phyloP scores from a whole-genome alignment of 1,284 basidiomycete genomes.

The Sanghuangporus sanghuang region DNA sequence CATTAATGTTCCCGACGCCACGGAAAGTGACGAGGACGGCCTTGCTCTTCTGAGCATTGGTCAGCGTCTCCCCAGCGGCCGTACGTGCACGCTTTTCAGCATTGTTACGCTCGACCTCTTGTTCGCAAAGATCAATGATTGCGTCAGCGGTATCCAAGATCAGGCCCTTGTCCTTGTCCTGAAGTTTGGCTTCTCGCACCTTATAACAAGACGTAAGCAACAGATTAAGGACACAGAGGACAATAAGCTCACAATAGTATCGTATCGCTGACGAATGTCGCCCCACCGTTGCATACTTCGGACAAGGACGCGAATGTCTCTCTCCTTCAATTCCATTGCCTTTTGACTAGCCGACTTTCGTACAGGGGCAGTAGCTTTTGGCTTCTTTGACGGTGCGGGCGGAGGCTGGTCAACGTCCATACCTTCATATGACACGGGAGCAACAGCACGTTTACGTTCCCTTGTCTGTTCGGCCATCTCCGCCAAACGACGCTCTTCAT shows the following conservation, averaged over 20 bases:
- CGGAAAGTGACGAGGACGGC: constrained; percentile 91
- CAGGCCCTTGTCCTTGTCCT: constrained; percentile 92
- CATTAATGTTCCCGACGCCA: constrained; percentile 92
- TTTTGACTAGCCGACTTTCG: constrained; percentile 87
- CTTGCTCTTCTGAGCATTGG: constrained; percentile 88
- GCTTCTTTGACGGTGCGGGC: constrained; percentile 64
- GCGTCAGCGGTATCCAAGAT: constrained; percentile 91
- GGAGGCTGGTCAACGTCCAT: constrained; percentile 81
- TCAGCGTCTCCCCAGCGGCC: constrained; percentile 80
- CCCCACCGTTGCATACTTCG: constrained; percentile 97
- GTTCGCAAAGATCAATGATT: constrained; percentile 81
- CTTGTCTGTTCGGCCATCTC: constrained; percentile 59
- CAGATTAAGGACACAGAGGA: constrained; percentile 10
- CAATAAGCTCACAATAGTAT: constrained; percentile 67
- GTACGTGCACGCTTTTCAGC: constrained; percentile 71
- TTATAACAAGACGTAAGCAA: constrained; percentile 27
- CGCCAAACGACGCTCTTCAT: constrained; percentile 67
- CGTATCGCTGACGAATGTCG: constrained; percentile 92
- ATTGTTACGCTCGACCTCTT: constrained; percentile 83
- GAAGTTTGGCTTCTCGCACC: constrained; percentile 90
- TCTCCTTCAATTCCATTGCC: constrained; percentile 94
- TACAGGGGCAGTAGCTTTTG: constrained; percentile 60
- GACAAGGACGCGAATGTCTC: constrained; percentile 93
- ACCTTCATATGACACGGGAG: constrained; percentile 85
- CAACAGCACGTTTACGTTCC: constrained; percentile 80